phyloP scores from a whole-genome alignment of 768 basidiomycete genomes.

The Tephrocybe rancida region DNA sequence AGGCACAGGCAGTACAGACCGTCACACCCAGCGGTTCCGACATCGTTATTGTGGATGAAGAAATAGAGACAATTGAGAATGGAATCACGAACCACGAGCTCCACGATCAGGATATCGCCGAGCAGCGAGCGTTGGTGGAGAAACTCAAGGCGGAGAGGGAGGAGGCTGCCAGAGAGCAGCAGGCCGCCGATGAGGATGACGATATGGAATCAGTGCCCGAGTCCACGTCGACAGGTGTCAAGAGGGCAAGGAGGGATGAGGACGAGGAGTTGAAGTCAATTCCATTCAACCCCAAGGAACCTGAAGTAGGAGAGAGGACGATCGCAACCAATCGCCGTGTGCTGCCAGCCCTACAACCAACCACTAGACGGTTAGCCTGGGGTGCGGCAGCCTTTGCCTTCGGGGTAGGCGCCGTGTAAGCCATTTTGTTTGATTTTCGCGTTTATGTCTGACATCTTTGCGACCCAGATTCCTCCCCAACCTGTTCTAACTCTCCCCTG shows the following conservation, averaged over 20 bases:
- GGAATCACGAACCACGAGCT: slow-evolving; percentile 60
- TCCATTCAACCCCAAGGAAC: slow-evolving; percentile 70
- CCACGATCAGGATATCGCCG: slow-evolving; percentile 69
- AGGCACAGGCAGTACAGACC: slow-evolving; percentile 33
- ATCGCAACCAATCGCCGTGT: slow-evolving; percentile 66
- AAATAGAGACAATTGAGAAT: slow-evolving; percentile 55
- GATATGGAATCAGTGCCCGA: slow-evolving; percentile 20
- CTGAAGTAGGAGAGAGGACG: slow-evolving; percentile 55
- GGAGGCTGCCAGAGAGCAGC: slow-evolving; percentile 25
- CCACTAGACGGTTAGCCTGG: slow-evolving; percentile 80
- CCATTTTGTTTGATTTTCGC: slow-evolving; percentile 19
- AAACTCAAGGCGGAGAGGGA: slow-evolving; percentile 65
- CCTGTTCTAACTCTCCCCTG: slow-evolving; percentile 41
- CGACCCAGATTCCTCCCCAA: slow-evolving; percentile 51
- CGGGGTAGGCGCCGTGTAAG: slow-evolving; percentile 81
- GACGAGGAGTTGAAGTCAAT: slow-evolving; percentile 38
- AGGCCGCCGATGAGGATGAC: slow-evolving; percentile 39
- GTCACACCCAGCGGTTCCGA: slow-evolving; percentile 59
- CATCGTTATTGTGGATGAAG: slow-evolving; percentile 68
- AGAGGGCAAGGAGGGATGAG: slow-evolving; percentile 62
- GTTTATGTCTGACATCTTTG: slow-evolving; percentile 6
- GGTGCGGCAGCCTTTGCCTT: slow-evolving; percentile 83
- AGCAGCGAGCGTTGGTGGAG: slow-evolving; percentile 78
- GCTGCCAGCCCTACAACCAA: slow-evolving; percentile 58
- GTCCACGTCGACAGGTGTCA: slow-evolving; percentile 34